phyloP scores from a whole-genome alignment of 2,329 filamentous ascomycete genomes.

The Pseudocercospora fuligena region DNA sequence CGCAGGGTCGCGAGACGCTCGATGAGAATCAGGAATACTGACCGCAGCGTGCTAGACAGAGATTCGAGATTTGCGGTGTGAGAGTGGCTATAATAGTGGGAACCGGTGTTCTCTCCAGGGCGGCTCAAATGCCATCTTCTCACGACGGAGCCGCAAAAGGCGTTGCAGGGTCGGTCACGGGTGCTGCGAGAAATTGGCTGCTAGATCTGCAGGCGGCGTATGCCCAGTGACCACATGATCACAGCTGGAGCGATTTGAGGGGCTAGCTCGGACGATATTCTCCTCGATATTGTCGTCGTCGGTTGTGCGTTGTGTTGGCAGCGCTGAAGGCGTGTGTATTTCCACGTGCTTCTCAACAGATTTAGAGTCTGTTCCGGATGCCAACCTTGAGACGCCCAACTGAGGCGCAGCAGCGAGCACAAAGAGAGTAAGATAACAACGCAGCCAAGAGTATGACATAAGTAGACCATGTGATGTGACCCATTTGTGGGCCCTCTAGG shows the following conservation, averaged over 20 bases:
- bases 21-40: neutral
- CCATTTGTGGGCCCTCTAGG: neutral
- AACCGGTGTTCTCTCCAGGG: slow-evolving; percentile 5
- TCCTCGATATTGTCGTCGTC: neutral
- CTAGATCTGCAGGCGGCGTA: slow-evolving; percentile 12
- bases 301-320: neutral
- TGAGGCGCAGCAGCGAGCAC: slow-evolving; percentile 2
- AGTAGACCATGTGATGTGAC: slow-evolving; percentile 5
- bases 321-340: neutral
- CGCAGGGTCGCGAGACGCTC: neutral
- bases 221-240: slow-evolving; percentile 12
- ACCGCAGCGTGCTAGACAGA: neutral
- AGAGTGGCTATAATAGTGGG: neutral
- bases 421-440: neutral
- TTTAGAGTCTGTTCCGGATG: slow-evolving; percentile 4
- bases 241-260: slow-evolving; percentile 8
- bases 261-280: slow-evolving; percentile 5
- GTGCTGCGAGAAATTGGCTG: slow-evolving; percentile 11
- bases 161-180: slow-evolving; percentile 1
- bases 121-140: neutral
- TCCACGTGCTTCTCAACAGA: slow-evolving; percentile 1
- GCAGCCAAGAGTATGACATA: slow-evolving; percentile 12
- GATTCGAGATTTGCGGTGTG: neutral
- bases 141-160: neutral
- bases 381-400: neutral